phyloP scores from a whole-genome alignment of 139 green algal species.

The Spirogloea muscicola region DNA sequence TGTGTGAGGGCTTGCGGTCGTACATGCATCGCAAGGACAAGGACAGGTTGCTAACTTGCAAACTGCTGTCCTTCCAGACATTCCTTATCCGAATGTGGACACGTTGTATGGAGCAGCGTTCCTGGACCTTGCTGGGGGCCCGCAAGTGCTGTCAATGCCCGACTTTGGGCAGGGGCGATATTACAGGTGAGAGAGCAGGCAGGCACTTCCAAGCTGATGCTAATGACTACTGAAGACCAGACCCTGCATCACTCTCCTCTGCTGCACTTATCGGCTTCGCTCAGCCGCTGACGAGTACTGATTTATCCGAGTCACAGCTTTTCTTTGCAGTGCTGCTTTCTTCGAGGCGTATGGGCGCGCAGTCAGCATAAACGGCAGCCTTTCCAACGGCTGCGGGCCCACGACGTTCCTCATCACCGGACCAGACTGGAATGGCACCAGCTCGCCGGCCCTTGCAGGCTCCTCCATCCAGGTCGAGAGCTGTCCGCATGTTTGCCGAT shows the following conservation, averaged over 20 bases:
- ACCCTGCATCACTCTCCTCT: too few species aligned
- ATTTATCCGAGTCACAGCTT: neutral
- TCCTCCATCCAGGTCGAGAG: too few species aligned
- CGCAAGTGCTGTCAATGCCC: neutral
- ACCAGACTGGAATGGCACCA: neutral
- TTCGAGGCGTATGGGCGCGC: slow-evolving; percentile 2
- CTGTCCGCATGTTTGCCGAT: too few species aligned
- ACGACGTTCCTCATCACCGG: neutral
- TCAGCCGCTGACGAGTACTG: too few species aligned
- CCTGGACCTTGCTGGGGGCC: neutral
- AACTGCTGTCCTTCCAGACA: too few species aligned
- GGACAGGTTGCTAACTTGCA: too few species aligned
- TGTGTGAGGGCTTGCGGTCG: too few species aligned
- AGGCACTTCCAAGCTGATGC: too few species aligned
- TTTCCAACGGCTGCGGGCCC: slow-evolving; percentile 3
- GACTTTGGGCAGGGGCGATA: neutral
- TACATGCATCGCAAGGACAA: too few species aligned
- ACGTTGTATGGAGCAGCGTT: slow-evolving; percentile 8
- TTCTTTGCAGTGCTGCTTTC: neutral
- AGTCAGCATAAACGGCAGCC: slow-evolving; percentile 9
- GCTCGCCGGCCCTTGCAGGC: too few species aligned
- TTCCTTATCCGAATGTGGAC: neutral
- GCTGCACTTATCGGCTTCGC: too few species aligned
- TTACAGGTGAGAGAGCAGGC: slow-evolving; percentile 8
- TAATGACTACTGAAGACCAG: too few species aligned